Evolutionary conservation across 495 filamentous ascomycete genomes (phyloP).

Genomic region (Lophiostoma macrostomum): DNA sequence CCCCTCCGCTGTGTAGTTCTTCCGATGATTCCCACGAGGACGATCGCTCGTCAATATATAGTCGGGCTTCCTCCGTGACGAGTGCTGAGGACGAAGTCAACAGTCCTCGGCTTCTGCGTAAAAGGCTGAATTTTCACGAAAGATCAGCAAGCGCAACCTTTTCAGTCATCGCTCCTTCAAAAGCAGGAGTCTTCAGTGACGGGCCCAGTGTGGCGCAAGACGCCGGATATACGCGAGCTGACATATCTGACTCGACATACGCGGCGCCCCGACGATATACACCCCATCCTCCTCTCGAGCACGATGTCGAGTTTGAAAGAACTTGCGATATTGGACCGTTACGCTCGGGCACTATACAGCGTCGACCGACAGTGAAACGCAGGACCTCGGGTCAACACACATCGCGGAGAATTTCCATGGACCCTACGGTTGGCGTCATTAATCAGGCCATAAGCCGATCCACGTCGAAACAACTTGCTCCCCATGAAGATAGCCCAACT

Average conservation of each 20-base stretch:
- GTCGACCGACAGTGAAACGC: background rate
- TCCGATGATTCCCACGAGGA: conserved; percentile 30
- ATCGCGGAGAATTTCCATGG: background rate
- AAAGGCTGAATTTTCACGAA: conserved; percentile 18
- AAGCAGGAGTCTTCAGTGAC: conserved; percentile 22
- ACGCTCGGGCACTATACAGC: background rate
- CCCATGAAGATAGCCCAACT: conserved; percentile 35
- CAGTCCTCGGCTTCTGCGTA: background rate
- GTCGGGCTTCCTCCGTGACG: conserved; percentile 29
- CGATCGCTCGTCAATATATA: conserved; percentile 29
- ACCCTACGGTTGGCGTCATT: conserved; percentile 15
- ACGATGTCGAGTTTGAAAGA: conserved; percentile 4
- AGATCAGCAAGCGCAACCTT: conserved; percentile 15
- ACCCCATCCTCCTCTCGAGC: conserved; percentile 22
- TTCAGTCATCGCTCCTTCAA: conserved; percentile 18
- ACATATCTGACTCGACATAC: conserved; percentile 6
- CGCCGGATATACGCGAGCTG: conserved; percentile 9
- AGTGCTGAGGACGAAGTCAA: conserved; percentile 19
- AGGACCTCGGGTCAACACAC: conserved; percentile 5
- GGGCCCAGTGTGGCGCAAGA: conserved; percentile 2
- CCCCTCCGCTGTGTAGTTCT: conserved; percentile 10
- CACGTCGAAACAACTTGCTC: conserved; percentile 6
- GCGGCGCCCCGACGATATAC: conserved; percentile 4
- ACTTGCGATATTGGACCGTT: conserved; percentile 13
- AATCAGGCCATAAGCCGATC: conserved; percentile 20